Evolutionary conservation across 2,329 filamentous ascomycete genomes (phyloP), one percentile per base, ranked within the genome.

Genomic region (Erysiphe pulchra): DNA sequence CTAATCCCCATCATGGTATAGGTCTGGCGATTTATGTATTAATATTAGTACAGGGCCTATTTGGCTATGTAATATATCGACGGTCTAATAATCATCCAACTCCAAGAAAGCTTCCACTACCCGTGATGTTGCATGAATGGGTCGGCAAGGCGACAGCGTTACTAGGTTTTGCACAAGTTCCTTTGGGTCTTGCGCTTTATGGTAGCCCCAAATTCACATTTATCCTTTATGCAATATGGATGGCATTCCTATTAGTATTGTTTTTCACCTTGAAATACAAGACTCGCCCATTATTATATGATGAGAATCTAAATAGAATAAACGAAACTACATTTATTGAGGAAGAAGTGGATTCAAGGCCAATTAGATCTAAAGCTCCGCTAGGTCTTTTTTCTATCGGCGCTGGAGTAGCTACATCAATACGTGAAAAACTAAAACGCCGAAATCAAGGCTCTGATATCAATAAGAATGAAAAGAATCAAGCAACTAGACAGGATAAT

Each of bases 141-240:
- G 63, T 81, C 16, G 90, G 90, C 16, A 70, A 86, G 47, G 64
- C 72, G 0, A 74, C 87, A 54, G 79, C 81, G 2, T 62, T 95
- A 16, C 66, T 98, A 4, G 90, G 83, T 0, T 76, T 95, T 51
- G 71, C 77, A 3, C 90, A 98, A 58, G 74, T 98, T 11, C 80
- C 90, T 0, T 68, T 98, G 0, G 90, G 90, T 0, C 67, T 98
- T 42, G 86, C 86, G 0, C 67, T 98, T 1, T 98, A 94, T 56
- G 90, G 90, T 6, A 93, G 86, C 30, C 87, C 90, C 5, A 75
- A 79, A 55, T 73, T 71, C 34, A 69, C 86, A 3, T 98, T 95
- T 59, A 75, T 98, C 45, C 65, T 95, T 3, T 98, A 80, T 56
- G 71, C 86, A 0, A 50, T 95, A 0, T 87, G 79, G 67, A 78